Evolutionary conservation across 2,329 filamentous ascomycete genomes (phyloP), one percentile per base, ranked within the genome.

Genomic region (Talaromyces funiculosus): DNA sequence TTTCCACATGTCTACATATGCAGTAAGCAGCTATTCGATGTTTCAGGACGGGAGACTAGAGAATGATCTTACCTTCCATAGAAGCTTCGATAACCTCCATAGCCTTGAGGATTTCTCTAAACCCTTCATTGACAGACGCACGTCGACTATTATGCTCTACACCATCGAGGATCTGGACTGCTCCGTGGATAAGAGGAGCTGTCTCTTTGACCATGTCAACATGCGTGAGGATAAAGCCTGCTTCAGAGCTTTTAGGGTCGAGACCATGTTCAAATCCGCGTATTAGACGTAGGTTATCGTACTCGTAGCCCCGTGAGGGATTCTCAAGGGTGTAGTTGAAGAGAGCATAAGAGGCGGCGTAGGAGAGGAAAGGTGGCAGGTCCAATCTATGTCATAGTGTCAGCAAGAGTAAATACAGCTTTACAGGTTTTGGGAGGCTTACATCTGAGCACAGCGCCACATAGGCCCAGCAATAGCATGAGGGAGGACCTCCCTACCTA

Each of bases 121-220:
- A 80, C 12, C 85, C 86, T 10, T 81, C 77, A 70, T 93, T 89
- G 73, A 92, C 86, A 1, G 73, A 72, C 14, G 77, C 71, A 3
- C 88, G 83, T 63, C 83, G 68, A 55, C 78, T 74, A 31, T 76
- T 74, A 43, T 72, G 68, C 49, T 81, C 78, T 33, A 82, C 75
- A 5, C 79, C 79, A 55, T 88, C 82, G 24, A 96, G 81, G 55
- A 88, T 84, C 56, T 85, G 81, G 51, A 90, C 81, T 3, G 86
- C 84, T 33, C 90, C 90, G 43, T 84, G 82, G 51, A 97, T 86
- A 1, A 97, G 81, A 0, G 86, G 84, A 0, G 88, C 88, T 0
- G 92, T 92, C 75, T 96, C 86, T 71, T 87, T 87, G 54, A 96
- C 93, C 92, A 97, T 97, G 75, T 95, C 91, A 56, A 97, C 87